Conservation (phyloP, 371 early-diverging fungal genomes). For the Apophysomyces variabilis region DNA sequence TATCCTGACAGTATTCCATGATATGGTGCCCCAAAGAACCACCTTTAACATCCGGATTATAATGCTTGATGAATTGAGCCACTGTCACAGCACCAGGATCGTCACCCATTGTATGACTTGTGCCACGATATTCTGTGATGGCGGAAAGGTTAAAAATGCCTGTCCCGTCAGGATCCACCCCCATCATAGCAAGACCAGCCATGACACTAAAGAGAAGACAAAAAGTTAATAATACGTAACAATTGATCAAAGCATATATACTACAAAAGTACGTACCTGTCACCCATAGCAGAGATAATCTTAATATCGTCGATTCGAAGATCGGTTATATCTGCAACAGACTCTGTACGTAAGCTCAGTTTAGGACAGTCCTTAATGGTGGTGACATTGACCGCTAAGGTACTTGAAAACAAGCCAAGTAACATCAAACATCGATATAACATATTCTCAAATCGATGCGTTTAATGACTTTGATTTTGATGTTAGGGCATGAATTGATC, state of each 20-base stretch:
- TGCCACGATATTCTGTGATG: slow-evolving; percentile 43
- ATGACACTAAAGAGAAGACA: slow-evolving; percentile 28
- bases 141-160: slow-evolving; percentile 24
- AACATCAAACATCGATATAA: neutral
- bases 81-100: slow-evolving; percentile 43
- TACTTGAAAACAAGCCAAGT: neutral
- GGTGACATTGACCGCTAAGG: slow-evolving; percentile 1
- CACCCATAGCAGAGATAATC: slow-evolving; percentile 31
- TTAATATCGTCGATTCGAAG: slow-evolving; percentile 36
- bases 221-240: too few species aligned
- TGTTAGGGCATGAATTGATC: too few species aligned
- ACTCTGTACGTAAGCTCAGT: slow-evolving; percentile 20
- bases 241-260: too few species aligned
- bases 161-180: slow-evolving; percentile 18
- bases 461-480: too few species aligned
- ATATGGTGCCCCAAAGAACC: slow-evolving; percentile 42
- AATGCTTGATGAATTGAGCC: slow-evolving; percentile 45
- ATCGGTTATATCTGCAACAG: slow-evolving; percentile 22
- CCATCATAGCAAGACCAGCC: slow-evolving; percentile 43
- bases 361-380: slow-evolving; percentile 25
- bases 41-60: slow-evolving; percentile 37
- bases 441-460: neutral
- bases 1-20: slow-evolving; percentile 32
- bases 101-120: slow-evolving; percentile 51
- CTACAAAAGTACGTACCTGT: slow-evolving; percentile 21